Base-by-base conservation (phyloP, 495 filamentous ascomycete species). In the Neurospora intermedia region DNA sequence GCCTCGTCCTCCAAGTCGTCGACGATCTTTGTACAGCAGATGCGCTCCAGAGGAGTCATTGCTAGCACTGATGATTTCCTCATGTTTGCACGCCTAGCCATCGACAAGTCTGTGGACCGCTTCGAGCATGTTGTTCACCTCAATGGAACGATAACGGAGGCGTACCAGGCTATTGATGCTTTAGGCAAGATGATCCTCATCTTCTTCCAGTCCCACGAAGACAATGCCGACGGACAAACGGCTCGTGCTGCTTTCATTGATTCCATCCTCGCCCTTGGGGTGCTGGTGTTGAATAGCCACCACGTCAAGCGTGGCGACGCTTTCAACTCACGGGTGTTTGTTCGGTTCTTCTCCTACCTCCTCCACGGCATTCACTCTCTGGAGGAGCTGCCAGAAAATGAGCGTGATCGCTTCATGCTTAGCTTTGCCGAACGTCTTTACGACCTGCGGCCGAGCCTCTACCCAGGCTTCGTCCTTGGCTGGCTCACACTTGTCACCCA, bases 251-350 rank as follows among this genome's bases (percentile, higher is more conserved):
- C 84, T 18, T 91, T 92, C 74, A 85, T 98, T 72, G 90, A 93
- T 69, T 89, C 90, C 18, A 89, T 94, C 72, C 81, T 97, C 4
- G 88, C 90, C 11, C 80, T 97, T 16, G 83, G 94, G 54, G 87
- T 95, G 7, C 80, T 98, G 70, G 88, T 98, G 15, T 85, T 97
- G 70, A 96, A 92, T 80, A 88, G 93, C 73, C 93, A 98, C 75
- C 91, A 97, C 74, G 85, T 92, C 48, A 94, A 89, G 81, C 88
- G 91, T 66, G 92, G 90, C 6, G 94, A 97, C 48, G 85, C 83
- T 31, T 96, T 96, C 85, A 94, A 91, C 77, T 91, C 94, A 76
- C 91, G 91, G 69, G 92, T 96, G 71, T 98, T 97, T 85, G 94
- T 93, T 88, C 89, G 96, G 35, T 87, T 98, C 70, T 94, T 97